Conservation (phyloP, 192 early-diverging fungal species). For the Phycomyces nitens region DNA sequence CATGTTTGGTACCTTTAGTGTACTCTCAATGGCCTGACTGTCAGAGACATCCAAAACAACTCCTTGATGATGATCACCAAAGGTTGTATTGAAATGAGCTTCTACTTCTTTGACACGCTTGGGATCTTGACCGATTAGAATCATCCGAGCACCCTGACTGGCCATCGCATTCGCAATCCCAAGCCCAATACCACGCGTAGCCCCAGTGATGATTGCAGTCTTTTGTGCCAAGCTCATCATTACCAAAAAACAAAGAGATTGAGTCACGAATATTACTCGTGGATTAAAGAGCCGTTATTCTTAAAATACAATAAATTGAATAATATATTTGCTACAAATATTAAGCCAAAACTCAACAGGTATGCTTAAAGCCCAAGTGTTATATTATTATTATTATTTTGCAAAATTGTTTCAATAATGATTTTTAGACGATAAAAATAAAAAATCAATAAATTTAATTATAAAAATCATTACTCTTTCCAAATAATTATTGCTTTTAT, state of each 20-base stretch:
- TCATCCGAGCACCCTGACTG: conserved; percentile 46
- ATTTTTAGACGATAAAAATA: no score
- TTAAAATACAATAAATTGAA: no score
- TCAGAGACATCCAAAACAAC: conserved; percentile 46
- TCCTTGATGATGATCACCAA: conserved; percentile 30
- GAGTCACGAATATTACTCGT: not conserved
- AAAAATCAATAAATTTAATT: no score
- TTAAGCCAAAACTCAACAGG: no score
- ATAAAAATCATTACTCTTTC: no score
- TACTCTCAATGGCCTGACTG: conserved; percentile 4
- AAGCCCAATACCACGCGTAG: conserved; percentile 75
- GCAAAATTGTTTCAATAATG: no score
- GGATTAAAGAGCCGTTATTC: no score
- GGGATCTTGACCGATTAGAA: conserved; percentile 53
- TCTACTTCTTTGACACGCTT: conserved; percentile 32
- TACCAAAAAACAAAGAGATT: not conserved
- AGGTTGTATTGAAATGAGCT: conserved; percentile 20
- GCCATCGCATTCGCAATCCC: conserved; percentile 64
- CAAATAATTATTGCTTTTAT: no score
- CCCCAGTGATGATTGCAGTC: conserved; percentile 57
- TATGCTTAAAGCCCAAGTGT: no score
- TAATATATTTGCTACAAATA: no score
- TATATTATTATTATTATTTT: no score
- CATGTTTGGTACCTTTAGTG: conserved; percentile 11
- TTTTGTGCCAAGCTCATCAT: conserved; percentile 14